Evolutionary conservation across 257 asterid genomes (phyloP).

Genomic region (Rubia yunnanensis): DNA sequence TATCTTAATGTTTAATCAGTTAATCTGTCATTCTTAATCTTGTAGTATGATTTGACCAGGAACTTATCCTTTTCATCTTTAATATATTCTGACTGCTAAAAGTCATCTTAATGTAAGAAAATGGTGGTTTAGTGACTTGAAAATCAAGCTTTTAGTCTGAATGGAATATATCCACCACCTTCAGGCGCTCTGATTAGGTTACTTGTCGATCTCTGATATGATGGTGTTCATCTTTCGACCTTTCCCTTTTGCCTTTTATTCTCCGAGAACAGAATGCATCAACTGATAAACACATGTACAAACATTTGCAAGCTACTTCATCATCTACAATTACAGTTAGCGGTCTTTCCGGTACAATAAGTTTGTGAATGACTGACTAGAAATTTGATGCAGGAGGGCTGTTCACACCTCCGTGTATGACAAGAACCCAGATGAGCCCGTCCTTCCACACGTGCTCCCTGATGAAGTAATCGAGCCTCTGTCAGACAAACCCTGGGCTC

Average conservation of each 20-base stretch:
- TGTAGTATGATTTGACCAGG: not conserved
- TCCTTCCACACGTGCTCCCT: constrained; percentile 38
- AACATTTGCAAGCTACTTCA: not conserved
- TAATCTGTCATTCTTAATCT: not conserved
- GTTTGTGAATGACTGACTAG: not conserved
- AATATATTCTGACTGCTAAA: not conserved
- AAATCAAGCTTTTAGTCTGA: not conserved
- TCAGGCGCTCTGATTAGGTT: not conserved
- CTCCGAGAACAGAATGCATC: not conserved
- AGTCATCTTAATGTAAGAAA: not conserved
- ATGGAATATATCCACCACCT: not conserved
- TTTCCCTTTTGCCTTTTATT: not conserved
- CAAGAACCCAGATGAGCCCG: constrained; percentile 67
- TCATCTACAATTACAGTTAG: too few species aligned
- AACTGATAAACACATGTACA: not conserved
- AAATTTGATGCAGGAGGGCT: constrained; percentile 36
- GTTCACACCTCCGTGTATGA: constrained; percentile 71
- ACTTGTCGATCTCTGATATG: not conserved
- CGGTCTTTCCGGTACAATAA: too few species aligned
- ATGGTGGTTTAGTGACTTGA: not conserved
- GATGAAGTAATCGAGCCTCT: constrained; percentile 41
- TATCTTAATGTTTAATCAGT: not conserved
- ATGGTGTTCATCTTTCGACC: not conserved
- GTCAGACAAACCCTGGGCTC: constrained; percentile 63
- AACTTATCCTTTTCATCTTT: not conserved